A percentile compares a stretch with the other conserved stretches of the same genome.
Conservation (phyloP, 139 green algal species). For the Haematococcus sp. region DNA sequence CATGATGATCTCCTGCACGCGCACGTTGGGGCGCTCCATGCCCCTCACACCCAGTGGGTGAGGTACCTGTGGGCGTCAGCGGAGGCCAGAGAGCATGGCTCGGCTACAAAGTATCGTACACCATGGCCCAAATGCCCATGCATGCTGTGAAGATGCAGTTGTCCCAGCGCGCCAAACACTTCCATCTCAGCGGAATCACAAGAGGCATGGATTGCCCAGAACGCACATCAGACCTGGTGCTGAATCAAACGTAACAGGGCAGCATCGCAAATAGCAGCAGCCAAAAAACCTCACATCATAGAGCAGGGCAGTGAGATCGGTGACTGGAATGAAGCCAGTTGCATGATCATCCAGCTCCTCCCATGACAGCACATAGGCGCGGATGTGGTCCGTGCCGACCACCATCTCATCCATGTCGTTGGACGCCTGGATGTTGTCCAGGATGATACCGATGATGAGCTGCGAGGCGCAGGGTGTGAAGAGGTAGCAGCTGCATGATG, state of each 20-base stretch:
- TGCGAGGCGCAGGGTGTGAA: neutral
- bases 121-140: too few species aligned
- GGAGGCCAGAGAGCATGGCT: too few species aligned
- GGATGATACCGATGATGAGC: slow-evolving; percentile 18
- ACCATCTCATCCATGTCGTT: slow-evolving; percentile 7
- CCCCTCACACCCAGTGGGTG: slow-evolving; percentile 20
- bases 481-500: neutral
- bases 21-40: neutral
- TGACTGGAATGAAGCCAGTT: slow-evolving; percentile 46
- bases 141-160: too few species aligned
- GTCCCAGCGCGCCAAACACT: too few species aligned
- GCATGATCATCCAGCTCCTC: slow-evolving; percentile 47
- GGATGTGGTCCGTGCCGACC: slow-evolving; percentile 4
- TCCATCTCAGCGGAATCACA: too few species aligned
- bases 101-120: too few species aligned
- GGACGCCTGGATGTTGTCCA: slow-evolving; percentile 21
- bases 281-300: neutral
- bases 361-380: slow-evolving; percentile 32
- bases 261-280: too few species aligned
- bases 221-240: too few species aligned
- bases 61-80: neutral
- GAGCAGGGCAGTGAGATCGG: slow-evolving; percentile 27
- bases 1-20: slow-evolving; percentile 48
- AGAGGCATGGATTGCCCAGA: too few species aligned
- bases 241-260: too few species aligned